A percentile compares a stretch with the other conserved stretches of the same genome.
These are phyloP conservation scores for Ascochyta lentis DNA, from an alignment of 2,329 filamentous ascomycete species.

Conservation along the genomic window DNA sequence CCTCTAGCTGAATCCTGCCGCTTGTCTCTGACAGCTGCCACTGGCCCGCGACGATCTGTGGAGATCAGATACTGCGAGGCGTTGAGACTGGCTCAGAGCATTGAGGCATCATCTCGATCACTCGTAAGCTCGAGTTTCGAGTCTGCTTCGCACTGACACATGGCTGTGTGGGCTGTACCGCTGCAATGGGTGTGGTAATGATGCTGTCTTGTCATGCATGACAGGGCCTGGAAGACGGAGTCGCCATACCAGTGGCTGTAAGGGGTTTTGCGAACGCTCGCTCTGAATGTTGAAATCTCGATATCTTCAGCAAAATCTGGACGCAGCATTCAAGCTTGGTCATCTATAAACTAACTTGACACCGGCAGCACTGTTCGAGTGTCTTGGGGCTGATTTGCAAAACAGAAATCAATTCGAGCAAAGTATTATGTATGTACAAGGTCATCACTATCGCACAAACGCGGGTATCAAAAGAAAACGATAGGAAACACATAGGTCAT, in stretches of 20 bases:
- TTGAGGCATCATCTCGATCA: background rate
- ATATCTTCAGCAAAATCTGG: background rate
- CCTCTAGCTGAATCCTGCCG: conserved; percentile 9
- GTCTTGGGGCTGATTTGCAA: background rate
- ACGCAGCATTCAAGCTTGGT: background rate
- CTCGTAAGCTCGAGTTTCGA: background rate
- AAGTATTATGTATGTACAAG: conserved; percentile 12
- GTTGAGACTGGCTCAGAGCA: background rate
- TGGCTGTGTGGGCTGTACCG: conserved; percentile 2
- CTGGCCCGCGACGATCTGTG: conserved; percentile 5
- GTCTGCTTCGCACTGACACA: background rate
- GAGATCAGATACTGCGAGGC: conserved; percentile 5
- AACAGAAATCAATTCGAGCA: background rate
- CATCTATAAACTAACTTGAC: background rate
- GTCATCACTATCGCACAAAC: conserved; percentile 4
- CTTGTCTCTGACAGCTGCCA: conserved; percentile 4
- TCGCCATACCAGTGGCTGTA: conserved; percentile 7
- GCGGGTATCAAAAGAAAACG: conserved; percentile 14
- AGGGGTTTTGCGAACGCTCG: background rate
- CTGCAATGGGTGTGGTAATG: background rate
- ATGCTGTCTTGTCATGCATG: conserved; percentile 12
- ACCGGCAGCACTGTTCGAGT: too few relatives aligned
- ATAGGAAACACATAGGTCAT: background rate
- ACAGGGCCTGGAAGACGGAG: background rate
- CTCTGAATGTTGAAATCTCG: background rate